Base-by-base conservation (phyloP, 78 protist genomes). In the Dictyostelium firmibasis region DNA sequence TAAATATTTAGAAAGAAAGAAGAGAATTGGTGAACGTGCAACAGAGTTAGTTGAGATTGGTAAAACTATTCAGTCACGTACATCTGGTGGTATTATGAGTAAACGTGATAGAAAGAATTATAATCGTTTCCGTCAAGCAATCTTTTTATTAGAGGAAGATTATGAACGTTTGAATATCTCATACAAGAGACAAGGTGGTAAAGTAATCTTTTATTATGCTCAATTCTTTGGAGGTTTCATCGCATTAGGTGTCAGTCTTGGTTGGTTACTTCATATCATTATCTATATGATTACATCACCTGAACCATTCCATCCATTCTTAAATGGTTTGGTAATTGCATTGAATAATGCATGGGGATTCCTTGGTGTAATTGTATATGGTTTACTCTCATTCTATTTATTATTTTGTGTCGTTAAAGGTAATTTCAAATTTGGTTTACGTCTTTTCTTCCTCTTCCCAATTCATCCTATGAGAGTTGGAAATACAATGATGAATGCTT, bases 401-500 rank as follows among this genome's bases (percentile, higher is more conserved):
- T 81, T 97, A 23, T 43, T 70, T 91, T 78, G 96, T 64, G 86
- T 78, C 5, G 41, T 97, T 91, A 97, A 97, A 85, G 99, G 99
- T 29, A 87, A 86, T 83, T 76, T 97, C 67, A 97, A 96, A 86
- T 92, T 98, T 75, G 99, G 98, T 10, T 31, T 97, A n/a, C 86
- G 97, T 36, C 35, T 98, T 25, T 84, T 96, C 84, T 92, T 96
- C 91, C 38, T 88, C 29, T 85, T 98, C 91, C 91, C 98, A 50
- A 85, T 98, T 85, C 98, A 98, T 91, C 98, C 98, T 53, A 97
- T 98, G 98, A 87, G 96, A 43, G 69, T 84, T 35, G 94, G 96
- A 27, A 97, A 43, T 29, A 98, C 99, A 60, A 74, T 96, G 94
- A 97, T 98, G 99, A 98, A 97, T 96, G 97, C 99, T 20, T 92